Evolutionary conservation across 768 basidiomycete genomes (phyloP).

Genomic region (Amanita rimosa): DNA sequence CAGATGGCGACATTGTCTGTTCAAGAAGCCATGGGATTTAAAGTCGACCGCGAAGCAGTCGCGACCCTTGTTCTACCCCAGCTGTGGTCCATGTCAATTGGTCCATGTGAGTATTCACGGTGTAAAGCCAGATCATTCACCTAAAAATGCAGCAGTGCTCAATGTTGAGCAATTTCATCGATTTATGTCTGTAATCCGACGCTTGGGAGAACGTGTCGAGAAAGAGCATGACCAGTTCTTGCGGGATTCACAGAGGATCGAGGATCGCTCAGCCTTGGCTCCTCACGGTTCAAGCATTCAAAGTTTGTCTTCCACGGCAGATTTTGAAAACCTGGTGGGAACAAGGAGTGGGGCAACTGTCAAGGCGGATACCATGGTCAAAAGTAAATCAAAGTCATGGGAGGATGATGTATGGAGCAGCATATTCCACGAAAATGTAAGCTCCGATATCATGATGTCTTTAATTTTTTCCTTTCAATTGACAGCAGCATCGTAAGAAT

Average conservation of each 20-base stretch:
- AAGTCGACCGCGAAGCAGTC: slow-evolving; percentile 88
- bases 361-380: slow-evolving; percentile 31
- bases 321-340: slow-evolving; percentile 84
- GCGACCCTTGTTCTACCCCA: slow-evolving; percentile 84
- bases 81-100: slow-evolving; percentile 96
- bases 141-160: slow-evolving; percentile 35
- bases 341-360: slow-evolving; percentile 32
- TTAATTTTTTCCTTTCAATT: slow-evolving; percentile 1
- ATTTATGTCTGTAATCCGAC: slow-evolving; percentile 81
- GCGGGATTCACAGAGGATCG: slow-evolving; percentile 83
- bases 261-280: slow-evolving; percentile 55
- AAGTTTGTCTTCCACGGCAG: slow-evolving; percentile 39
- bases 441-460: neutral
- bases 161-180: slow-evolving; percentile 81
- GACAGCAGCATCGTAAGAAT: slow-evolving; percentile 7
- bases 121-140: neutral
- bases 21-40: slow-evolving; percentile 93
- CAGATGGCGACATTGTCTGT: slow-evolving; percentile 84
- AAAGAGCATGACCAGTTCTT: slow-evolving; percentile 88
- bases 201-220: slow-evolving; percentile 79
- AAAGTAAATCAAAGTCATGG: slow-evolving; percentile 41
- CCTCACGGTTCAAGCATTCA: slow-evolving; percentile 26
- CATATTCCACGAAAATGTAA: slow-evolving; percentile 41
- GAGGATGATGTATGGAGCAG: slow-evolving; percentile 83
- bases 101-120: slow-evolving; percentile 52